Evolutionary conservation across 176 grass and related monocot genomes (phyloP), one percentile per base, ranked within the genome.

Genomic region (Musa beccarii): DNA sequence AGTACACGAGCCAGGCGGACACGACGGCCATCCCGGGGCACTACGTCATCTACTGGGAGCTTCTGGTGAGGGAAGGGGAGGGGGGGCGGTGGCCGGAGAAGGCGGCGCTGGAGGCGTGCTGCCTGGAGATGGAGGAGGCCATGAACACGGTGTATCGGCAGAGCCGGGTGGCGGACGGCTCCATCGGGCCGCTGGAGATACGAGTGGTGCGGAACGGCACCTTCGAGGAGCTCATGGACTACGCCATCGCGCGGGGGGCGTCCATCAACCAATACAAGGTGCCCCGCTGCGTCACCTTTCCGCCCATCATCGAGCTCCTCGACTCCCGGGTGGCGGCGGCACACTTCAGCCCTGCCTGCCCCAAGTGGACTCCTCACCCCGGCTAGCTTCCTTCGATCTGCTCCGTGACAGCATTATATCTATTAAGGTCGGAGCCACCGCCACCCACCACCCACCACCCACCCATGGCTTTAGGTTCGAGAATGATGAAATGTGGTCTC

Each of bases 241-340:
- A 97, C 79, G 90, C 94, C 82, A 90, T 97, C 79, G 72, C 84
- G 3, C 80, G 94, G n/a, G 94, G 94, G 9, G 94, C 94, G 6
- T 97, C 94, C 57, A 97, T 97, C 76, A 97, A 97, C 84, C 94
- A 97, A 85, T 97, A 97, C 90, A 97, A 97, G 85, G 94, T 85
- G 23, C 90, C 94, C 0, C 70, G 94, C 23, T 97, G 94, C 82
- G 94, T 97, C 49, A 88, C 85, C 34, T 97, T 91, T 80, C 83
- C 81, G 1, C 94, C 94, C 13, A 90, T 93, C 77, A 93, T 97
- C 74, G 90, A 97, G 82, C 81, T 97, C 55, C 76, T 93, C 71
- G 89, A 97, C 75, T 93, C 94, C 15, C 72, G 94, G 77, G 94
- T 89, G 19, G 62, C 89, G 10, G 88, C 88, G 79, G 76, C 77